Percentiles rank a stretch among this genome's conserved stretches.
These are phyloP conservation scores for Metschnikowia similis DNA, from an alignment of 805 yeast species.

Conservation along the genomic window DNA sequence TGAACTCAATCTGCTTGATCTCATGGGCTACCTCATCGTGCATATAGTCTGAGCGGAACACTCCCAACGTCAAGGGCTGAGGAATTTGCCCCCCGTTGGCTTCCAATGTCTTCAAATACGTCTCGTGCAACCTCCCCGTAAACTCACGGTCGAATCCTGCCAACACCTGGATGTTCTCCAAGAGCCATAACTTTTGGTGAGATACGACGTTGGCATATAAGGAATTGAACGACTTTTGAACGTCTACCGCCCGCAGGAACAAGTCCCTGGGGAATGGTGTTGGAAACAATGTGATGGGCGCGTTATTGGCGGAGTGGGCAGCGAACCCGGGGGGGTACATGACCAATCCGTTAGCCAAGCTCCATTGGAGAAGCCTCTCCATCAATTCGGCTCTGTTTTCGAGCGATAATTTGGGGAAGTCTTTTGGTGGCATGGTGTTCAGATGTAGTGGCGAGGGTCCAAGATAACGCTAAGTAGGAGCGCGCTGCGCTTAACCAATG, in stretches of 20 bases:
- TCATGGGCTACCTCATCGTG: slow-evolving; percentile 37
- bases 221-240: slow-evolving; percentile 67
- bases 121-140: slow-evolving; percentile 71
- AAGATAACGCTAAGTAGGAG: background rate
- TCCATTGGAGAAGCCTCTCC: slow-evolving; percentile 64
- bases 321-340: slow-evolving; percentile 66
- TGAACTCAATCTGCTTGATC: slow-evolving; percentile 93
- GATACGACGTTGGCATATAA: slow-evolving; percentile 67
- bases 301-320: slow-evolving; percentile 47
- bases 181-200: slow-evolving; percentile 57
- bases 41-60: slow-evolving; percentile 90
- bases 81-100: slow-evolving; percentile 40
- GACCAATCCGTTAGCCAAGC: slow-evolving; percentile 73
- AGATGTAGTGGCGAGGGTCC: background rate
- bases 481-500: background rate
- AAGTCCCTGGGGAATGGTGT: slow-evolving; percentile 75
- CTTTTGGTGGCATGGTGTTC: slow-evolving; percentile 17
- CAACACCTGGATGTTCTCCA: slow-evolving; percentile 48
- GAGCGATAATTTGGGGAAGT: slow-evolving; percentile 31
- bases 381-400: slow-evolving; percentile 30
- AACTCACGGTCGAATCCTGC: slow-evolving; percentile 65
- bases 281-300: slow-evolving; percentile 89
- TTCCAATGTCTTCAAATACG: slow-evolving; percentile 47
- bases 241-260: slow-evolving; percentile 60
- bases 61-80: slow-evolving; percentile 72